Conservation (phyloP, 2,329 filamentous ascomycete genomes). For the Aspergillus brunneoviolaceus region DNA sequence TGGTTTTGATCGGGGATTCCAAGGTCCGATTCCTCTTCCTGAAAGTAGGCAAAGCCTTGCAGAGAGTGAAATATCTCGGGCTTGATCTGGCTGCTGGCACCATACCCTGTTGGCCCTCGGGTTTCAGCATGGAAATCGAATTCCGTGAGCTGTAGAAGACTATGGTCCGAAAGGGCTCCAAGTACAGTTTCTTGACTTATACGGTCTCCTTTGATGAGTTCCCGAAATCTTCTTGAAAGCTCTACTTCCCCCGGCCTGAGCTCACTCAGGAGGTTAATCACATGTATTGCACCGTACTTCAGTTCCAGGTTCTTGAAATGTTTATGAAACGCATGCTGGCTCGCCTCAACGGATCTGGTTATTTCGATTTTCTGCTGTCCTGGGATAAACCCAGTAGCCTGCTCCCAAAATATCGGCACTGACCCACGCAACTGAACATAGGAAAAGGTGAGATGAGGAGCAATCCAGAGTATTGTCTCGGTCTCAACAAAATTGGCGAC, state of each 20-base stretch:
- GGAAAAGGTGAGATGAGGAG: constrained; percentile 76
- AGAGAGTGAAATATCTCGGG: constrained; percentile 75
- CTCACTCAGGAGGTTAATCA: constrained; percentile 91
- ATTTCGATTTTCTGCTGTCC: constrained; percentile 93
- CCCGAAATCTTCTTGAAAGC: constrained; percentile 74
- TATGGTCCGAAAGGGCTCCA: constrained; percentile 61
- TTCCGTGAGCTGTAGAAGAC: constrained; percentile 75
- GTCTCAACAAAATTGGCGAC: constrained; percentile 99
- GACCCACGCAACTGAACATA: constrained; percentile 92
- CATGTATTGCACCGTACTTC: constrained; percentile 84
- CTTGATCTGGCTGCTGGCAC: constrained; percentile 82
- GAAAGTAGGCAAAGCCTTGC: constrained; percentile 87
- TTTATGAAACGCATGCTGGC: constrained; percentile 91
- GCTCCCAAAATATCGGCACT: constrained; percentile 97
- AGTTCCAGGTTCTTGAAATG: constrained; percentile 87
- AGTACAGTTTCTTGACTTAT: constrained; percentile 60
- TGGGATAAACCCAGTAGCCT: constrained; percentile 80
- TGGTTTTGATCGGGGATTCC: constrained; percentile 39
- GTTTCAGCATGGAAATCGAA: constrained; percentile 98
- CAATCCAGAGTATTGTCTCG: constrained; percentile 87
- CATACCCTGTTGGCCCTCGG: constrained; percentile 79
- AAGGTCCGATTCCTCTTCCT: constrained; percentile 69
- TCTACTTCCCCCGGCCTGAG: constrained; percentile 84
- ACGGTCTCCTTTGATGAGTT: constrained; percentile 72
- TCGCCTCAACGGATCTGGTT: constrained; percentile 83